A percentile compares a stretch with the other conserved stretches of the same genome.
Evolutionary conservation across 2,329 filamentous ascomycete species (phyloP).

Genomic region (Biscogniauxia sp.): DNA sequence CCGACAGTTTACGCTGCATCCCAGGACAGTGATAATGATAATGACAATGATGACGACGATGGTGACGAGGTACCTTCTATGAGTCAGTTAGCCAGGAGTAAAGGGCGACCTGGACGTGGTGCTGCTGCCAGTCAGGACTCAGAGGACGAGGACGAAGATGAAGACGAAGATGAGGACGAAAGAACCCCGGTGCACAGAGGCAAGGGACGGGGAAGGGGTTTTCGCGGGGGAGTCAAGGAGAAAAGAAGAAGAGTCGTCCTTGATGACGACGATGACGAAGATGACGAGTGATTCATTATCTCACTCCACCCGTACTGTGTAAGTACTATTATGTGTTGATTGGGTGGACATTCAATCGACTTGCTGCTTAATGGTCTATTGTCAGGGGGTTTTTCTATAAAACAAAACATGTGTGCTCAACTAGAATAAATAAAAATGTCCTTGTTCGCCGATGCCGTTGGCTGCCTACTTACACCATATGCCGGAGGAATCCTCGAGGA

Average conservation of each 20-base stretch:
- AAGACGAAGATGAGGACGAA: constrained; percentile 10
- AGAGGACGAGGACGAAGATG: constrained; percentile 13
- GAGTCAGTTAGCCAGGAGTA: constrained; percentile 26
- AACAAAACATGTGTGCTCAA: no score
- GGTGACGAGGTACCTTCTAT: constrained; percentile 29
- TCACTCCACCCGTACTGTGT: not conserved
- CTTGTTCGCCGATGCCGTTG: no score
- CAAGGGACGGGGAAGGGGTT: constrained; percentile 2
- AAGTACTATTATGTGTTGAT: not conserved
- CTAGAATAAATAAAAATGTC: no score
- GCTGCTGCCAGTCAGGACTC: not conserved
- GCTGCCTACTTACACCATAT: no score
- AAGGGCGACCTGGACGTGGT: constrained; percentile 2
- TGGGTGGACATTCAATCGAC: not conserved
- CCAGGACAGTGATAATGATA: constrained; percentile 18
- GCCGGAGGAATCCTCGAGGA: no score
- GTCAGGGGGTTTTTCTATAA: no score
- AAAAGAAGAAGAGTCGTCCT: constrained; percentile 14
- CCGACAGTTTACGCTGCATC: constrained; percentile 18
- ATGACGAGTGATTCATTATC: not conserved
- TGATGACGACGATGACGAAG: constrained; percentile 12
- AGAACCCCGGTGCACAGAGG: constrained; percentile 7
- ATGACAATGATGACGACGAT: constrained; percentile 21
- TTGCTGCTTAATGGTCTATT: no score
- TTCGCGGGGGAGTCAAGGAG: not conserved